These are phyloP conservation scores for Tilletia setariae DNA, from an alignment of 1,284 basidiomycete genomes.

Conservation along the genomic window DNA sequence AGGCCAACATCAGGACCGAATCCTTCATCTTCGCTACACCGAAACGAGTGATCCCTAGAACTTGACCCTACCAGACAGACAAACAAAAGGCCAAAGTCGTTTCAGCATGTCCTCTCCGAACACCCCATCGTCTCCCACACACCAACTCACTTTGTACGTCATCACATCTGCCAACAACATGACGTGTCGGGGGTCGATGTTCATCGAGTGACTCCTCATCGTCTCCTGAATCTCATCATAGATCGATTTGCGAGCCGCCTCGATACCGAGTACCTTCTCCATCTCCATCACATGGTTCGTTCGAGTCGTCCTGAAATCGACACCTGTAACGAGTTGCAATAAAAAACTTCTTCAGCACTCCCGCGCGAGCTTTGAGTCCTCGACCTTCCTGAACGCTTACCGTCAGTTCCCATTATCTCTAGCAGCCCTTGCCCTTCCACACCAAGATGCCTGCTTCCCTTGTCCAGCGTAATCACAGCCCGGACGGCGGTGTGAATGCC, in stretches of 20 bases:
- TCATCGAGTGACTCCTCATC: conserved; percentile 97
- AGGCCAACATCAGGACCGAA: conserved; percentile 97
- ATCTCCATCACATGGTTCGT: conserved; percentile 99
- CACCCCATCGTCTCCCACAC: not conserved
- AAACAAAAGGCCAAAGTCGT: not conserved
- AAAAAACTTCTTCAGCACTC: not conserved
- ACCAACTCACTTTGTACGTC: conserved; percentile 77
- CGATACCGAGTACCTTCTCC: conserved; percentile 88
- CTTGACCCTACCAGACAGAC: conserved; percentile 72
- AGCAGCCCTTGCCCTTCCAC: conserved; percentile 88
- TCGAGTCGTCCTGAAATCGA: conserved; percentile 61
- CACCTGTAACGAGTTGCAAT: conserved; percentile 67
- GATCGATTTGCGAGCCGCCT: conserved; percentile 90
- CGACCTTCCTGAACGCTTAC: conserved; percentile 56
- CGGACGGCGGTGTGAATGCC: conserved; percentile 47
- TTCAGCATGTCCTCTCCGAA: not conserved
- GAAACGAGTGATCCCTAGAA: conserved; percentile 96
- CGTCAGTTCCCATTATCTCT: conserved; percentile 96
- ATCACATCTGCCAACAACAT: conserved; percentile 98
- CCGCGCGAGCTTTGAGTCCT: conserved; percentile 16
- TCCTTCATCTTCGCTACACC: conserved; percentile 99
- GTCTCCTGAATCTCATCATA: conserved; percentile 94
- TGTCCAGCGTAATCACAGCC: conserved; percentile 52
- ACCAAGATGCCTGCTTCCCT: conserved; percentile 48
- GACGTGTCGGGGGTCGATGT: conserved; percentile 96